Percentiles rank a stretch among this genome's conserved stretches.
These are phyloP conservation scores for Petunia secreta DNA, from an alignment of 257 asterid genomes.

Conservation along the genomic window DNA sequence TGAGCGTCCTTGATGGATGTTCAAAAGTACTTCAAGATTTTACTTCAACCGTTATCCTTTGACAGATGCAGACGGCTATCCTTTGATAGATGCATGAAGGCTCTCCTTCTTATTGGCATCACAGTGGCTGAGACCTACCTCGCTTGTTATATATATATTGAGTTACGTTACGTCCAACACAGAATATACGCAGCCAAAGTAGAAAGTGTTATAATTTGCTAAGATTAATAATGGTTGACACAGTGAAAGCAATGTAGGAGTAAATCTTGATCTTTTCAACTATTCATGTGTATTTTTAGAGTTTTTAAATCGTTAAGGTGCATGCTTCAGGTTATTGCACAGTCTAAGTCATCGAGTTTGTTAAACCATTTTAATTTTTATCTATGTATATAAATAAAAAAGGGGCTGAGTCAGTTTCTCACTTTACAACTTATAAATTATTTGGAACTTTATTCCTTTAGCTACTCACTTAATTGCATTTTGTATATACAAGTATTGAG, in stretches of 20 bases:
- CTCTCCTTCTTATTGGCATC: conserved; percentile 34
- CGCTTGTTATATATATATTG: too few relatives aligned
- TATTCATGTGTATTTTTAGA: too few relatives aligned
- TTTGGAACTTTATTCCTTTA: conserved; percentile 9
- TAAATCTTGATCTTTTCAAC: too few relatives aligned
- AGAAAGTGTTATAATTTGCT: too few relatives aligned
- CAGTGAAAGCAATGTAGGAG: too few relatives aligned
- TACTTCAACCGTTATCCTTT: conserved; percentile 51
- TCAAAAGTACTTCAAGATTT: conserved; percentile 56
- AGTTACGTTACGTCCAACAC: too few relatives aligned
- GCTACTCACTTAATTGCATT: not conserved
- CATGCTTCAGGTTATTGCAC: too few relatives aligned
- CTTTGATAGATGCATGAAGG: conserved; percentile 47
- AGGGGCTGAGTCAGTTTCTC: not conserved
- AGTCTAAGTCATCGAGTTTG: too few relatives aligned
- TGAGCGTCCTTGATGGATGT: conserved; percentile 59
- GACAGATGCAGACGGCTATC: conserved; percentile 23
- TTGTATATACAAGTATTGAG: not conserved
- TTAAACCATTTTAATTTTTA: too few relatives aligned
- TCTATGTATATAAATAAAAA: not conserved
- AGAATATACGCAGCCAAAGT: too few relatives aligned
- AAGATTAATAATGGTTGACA: too few relatives aligned
- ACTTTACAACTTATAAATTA: not conserved
- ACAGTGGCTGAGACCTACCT: conserved; percentile 36
- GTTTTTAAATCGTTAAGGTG: too few relatives aligned